phyloP scores from a whole-genome alignment of 495 filamentous ascomycete species.

The Penicillium parvum region DNA sequence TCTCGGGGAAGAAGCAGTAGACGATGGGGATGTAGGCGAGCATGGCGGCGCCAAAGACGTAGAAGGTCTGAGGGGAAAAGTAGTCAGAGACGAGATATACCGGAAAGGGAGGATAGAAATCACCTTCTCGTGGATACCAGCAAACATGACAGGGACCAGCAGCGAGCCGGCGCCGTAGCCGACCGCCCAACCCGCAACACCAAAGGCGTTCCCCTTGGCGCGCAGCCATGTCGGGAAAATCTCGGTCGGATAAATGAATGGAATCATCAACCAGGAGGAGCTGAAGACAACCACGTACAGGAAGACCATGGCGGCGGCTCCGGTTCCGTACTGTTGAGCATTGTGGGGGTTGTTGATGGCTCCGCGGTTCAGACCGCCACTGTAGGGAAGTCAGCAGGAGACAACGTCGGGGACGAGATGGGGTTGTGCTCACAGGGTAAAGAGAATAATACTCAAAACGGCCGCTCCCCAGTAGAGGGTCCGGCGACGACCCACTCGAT shows the following conservation, averaged over 20 bases:
- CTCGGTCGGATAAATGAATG: conserved; percentile 61
- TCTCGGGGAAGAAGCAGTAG: conserved; percentile 37
- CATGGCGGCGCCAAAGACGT: conserved; percentile 57
- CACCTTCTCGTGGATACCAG: conserved; percentile 44
- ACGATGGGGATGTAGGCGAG: conserved; percentile 42
- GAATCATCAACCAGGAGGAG: conserved; percentile 54
- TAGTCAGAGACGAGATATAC: conserved; percentile 2
- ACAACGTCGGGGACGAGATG: not conserved
- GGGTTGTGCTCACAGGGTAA: conserved; percentile 11
- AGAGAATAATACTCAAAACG: conserved; percentile 9
- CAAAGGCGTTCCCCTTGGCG: conserved; percentile 60
- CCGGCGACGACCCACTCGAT: conserved; percentile 55
- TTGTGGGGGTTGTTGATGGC: conserved; percentile 27
- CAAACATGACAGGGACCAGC: conserved; percentile 23
- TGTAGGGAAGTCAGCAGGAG: conserved; percentile 12
- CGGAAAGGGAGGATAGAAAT: not conserved
- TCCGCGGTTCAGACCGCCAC: conserved; percentile 36
- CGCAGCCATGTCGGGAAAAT: conserved; percentile 61
- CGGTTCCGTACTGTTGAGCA: conserved; percentile 38
- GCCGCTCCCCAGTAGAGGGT: conserved; percentile 56
- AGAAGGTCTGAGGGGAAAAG: conserved; percentile 22
- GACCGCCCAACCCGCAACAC: conserved; percentile 54
- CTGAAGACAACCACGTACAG: conserved; percentile 45
- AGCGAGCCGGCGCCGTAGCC: conserved; percentile 22
- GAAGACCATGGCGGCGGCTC: conserved; percentile 49